Evolutionary conservation across 1,139 yeast genomes (phyloP).

Genomic region (Magnusiomyces sp.): DNA sequence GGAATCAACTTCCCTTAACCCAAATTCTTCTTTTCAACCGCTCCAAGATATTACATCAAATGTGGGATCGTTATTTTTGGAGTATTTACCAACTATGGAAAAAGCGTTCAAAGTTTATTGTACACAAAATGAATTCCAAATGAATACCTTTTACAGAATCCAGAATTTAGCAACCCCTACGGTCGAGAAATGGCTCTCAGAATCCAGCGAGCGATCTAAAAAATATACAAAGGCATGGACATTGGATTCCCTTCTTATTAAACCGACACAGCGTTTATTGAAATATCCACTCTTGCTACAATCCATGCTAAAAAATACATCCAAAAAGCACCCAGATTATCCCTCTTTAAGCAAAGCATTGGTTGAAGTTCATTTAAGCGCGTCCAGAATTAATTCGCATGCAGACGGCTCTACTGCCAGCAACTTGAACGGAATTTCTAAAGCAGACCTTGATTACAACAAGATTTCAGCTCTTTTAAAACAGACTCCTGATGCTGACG

Average conservation of each 20-base stretch:
- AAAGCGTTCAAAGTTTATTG: conserved; percentile 28
- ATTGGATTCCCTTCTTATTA: conserved; percentile 35
- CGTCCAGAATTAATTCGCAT: conserved; percentile 26
- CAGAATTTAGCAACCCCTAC: conserved; percentile 24
- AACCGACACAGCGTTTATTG: conserved; percentile 37
- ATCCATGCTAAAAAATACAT: conserved; percentile 26
- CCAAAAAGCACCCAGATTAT: conserved; percentile 28
- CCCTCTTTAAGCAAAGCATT: conserved; percentile 24
- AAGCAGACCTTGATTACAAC: conserved; percentile 11
- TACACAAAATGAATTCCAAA: conserved; percentile 27
- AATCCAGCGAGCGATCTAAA: conserved; percentile 24
- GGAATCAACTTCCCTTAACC: conserved; percentile 5
- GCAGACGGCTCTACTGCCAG: conserved; percentile 5
- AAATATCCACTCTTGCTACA: conserved; percentile 35
- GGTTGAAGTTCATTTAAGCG: conserved; percentile 21
- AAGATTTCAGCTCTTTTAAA: conserved; percentile 14
- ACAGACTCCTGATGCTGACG: conserved; percentile 20
- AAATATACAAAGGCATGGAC: conserved; percentile 35
- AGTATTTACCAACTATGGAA: conserved; percentile 29
- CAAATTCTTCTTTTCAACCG: too few relatives aligned
- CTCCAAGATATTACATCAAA: conserved; percentile 26
- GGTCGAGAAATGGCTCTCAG: conserved; percentile 28
- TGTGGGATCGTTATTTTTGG: conserved; percentile 30
- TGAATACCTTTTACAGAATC: conserved; percentile 24
- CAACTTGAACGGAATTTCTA: not conserved